A percentile compares a stretch with the other conserved stretches of the same genome.
Conservation (phyloP, 2,329 filamentous ascomycete genomes). For the Penicillium griseofulvum region DNA sequence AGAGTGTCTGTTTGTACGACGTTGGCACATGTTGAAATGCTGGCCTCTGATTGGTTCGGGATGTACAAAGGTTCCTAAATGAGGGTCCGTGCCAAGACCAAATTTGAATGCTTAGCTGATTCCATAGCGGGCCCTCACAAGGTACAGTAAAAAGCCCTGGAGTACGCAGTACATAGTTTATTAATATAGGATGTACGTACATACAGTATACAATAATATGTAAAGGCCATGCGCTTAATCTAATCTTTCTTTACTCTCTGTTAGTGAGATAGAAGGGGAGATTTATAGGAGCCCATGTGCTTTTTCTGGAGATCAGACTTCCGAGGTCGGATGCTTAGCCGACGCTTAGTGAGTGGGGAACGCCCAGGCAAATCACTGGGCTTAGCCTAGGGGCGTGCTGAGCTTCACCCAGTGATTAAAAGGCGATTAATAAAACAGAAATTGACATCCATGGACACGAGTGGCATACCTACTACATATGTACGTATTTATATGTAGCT, state of each 20-base stretch:
- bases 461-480: no score
- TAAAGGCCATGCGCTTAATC: background rate
- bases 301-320: background rate
- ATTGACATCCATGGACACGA: no score
- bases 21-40: background rate
- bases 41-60: background rate
- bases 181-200: background rate
- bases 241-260: background rate
- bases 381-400: background rate
- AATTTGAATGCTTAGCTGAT: background rate
- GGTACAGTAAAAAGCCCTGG: no score
- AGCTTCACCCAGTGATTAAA: background rate
- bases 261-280: background rate
- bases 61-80: background rate
- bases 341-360: background rate
- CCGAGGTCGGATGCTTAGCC: background rate
- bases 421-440: background rate
- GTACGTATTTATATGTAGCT: background rate
- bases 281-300: background rate
- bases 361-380: background rate
- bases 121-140: background rate
- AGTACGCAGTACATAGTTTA: background rate
- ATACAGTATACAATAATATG: no score
- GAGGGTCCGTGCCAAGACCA: background rate
- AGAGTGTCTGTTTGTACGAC: background rate